Base-by-base conservation (phyloP, 768 basidiomycete species). In the Punctularia strigosozonata region DNA sequence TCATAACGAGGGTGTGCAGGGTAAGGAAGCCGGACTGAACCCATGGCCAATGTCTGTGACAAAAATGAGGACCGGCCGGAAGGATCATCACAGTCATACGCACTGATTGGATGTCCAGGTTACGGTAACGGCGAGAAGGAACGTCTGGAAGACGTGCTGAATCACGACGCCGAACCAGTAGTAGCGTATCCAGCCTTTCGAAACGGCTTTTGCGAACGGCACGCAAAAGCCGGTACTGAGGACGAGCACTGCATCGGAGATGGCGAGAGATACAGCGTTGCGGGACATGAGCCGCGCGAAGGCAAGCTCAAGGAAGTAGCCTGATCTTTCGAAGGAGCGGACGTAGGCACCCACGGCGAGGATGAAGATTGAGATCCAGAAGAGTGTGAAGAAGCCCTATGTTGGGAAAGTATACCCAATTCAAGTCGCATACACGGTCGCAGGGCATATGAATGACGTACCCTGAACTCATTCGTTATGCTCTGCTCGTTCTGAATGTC, bases 1-100 rank as follows among this genome's bases (percentile, higher is more conserved):
- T 73, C 79, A 91, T 80, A 43, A 80, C 86, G 17, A 98, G 64
- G 6, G 84, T 77, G 54, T 97, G 92, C 36, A 90, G 58, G 1
- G 84, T 92, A 36, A 91, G 63, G 57, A 84, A 92, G 5, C 88
- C 90, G 4, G 84, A 86, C 54, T 97, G 92, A 4, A 97, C 92
- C 92, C 92, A 97, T 25, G 89, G 90, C 92, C 92, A 97, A 50
- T 90, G 72, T 37, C 90, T 85, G 43, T n/a, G 31, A 34, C 8
- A 13, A 34, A 34, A 13, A 34, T 10, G 10, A 8, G 10, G 19
- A 34, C 19, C 8, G 8, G 18, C 10, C 12, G 19, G 19, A 19
- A 8, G 33, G 19, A 12, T 13, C n/a, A n/a, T n/a, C n/a, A n/a
- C n/a, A n/a, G n/a, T 8, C 20, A 19, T 10, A 38, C 66, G 40